These are phyloP conservation scores for Melaleuca alternifolia DNA, from an alignment of 345 rosid genomes.

Conservation along the genomic window DNA sequence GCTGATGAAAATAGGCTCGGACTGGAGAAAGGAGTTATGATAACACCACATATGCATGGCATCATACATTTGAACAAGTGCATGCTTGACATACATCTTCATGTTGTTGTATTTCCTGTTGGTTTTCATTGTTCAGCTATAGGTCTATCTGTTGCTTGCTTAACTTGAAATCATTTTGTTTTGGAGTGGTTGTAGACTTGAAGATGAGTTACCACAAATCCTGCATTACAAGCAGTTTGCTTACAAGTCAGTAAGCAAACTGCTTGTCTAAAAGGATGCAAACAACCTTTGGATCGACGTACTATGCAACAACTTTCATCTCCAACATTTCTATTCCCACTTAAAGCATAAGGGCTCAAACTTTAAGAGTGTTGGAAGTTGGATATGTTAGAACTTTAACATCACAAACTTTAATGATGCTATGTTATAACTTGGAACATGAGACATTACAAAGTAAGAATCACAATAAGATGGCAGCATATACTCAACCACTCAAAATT, in stretches of 20 bases:
- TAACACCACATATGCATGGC: background rate
- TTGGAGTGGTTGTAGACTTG: background rate
- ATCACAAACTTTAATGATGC: background rate
- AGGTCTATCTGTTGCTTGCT: background rate
- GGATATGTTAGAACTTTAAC: too few relatives aligned
- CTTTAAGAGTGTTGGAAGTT: too few relatives aligned
- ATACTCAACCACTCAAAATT: background rate
- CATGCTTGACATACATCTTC: background rate
- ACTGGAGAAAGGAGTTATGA: background rate
- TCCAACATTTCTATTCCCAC: too few relatives aligned
- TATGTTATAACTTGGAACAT: background rate
- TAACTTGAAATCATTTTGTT: background rate
- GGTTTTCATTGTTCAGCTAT: background rate
- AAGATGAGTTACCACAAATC: too few relatives aligned
- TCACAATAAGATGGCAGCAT: background rate
- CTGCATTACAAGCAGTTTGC: too few relatives aligned
- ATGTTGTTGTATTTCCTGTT: background rate
- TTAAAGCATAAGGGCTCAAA: too few relatives aligned
- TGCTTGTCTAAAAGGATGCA: too few relatives aligned
- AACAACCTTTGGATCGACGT: too few relatives aligned
- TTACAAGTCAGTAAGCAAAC: too few relatives aligned
- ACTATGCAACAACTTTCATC: too few relatives aligned
- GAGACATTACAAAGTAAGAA: background rate
- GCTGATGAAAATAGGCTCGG: background rate
- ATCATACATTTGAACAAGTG: background rate